phyloP scores from a whole-genome alignment of 805 yeast species.

The Candida maesae region DNA sequence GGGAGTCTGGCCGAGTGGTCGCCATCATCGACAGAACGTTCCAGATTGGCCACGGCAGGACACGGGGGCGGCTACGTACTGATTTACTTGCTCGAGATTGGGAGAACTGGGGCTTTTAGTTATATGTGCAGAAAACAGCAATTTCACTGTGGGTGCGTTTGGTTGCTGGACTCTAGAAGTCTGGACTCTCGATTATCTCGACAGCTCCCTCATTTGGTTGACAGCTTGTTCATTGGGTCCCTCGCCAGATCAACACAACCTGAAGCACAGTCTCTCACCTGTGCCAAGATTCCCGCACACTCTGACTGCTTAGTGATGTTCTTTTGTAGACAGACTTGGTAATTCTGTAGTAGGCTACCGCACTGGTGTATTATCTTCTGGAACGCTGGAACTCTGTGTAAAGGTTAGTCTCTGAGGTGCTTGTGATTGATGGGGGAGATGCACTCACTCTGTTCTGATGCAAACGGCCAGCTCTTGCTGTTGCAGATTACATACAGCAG shows the following conservation, averaged over 20 bases:
- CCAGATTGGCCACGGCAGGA: no score
- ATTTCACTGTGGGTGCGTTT: no score
- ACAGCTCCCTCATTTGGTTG: background rate
- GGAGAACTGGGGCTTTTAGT: no score
- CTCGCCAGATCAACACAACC: conserved; percentile 29
- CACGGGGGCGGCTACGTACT: no score
- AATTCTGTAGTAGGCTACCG: conserved; percentile 50
- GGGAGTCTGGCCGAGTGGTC: no score
- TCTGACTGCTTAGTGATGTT: conserved; percentile 41
- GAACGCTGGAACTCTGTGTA: conserved; percentile 59
- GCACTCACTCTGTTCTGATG: conserved; percentile 41
- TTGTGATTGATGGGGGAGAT: no score
- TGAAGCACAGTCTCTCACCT: conserved; percentile 64
- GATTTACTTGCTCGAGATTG: no score
- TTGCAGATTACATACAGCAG: conserved; percentile 47
- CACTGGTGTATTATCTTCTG: conserved; percentile 64
- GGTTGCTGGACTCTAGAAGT: no score
- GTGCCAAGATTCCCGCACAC: conserved; percentile 51
- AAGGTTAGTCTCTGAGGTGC: conserved; percentile 1
- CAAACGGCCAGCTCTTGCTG: conserved; percentile 60
- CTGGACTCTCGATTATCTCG: no score
- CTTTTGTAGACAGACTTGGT: conserved; percentile 59
- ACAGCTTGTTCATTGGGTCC: conserved; percentile 18
- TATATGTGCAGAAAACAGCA: no score
- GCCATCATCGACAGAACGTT: no score